Base-by-base conservation (phyloP, 1,139 yeast species). In the Protomyces arabidopsidicola region DNA sequence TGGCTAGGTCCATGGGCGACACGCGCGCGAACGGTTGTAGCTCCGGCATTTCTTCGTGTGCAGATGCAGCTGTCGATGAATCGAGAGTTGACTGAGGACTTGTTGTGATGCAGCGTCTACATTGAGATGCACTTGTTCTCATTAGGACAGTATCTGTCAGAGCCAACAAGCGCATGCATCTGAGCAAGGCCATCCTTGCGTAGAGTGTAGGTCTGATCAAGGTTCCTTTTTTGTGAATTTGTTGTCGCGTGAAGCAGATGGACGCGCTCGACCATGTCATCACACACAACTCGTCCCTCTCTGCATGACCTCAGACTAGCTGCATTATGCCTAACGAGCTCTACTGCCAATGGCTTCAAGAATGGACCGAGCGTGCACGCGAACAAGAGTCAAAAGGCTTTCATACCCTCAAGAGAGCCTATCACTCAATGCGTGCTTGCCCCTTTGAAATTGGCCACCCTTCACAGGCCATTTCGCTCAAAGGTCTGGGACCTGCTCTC, bases 401-500 rank as follows among this genome's bases (percentile, higher is more conserved):
- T 55, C 64, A 63, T 16, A 60, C 65, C 8, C 60, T 64, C 31
- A 36, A 20, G 14, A 36, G 59, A 38, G 87, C 88, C 1, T 71
- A 81, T 63, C 81, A 77, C 45, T 77, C 81, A 39, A 71, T 87
- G 50, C 73, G 76, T 51, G 73, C 75, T 16, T 77, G 78, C 64
- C 80, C 79, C 0, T 73, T 74, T 3, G 75, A 77, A 24, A 79
- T 85, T 18, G 65, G 69, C 6, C 83, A 82, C 68, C 84, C 87
- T 3, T 74, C 78, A 45, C 79, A 85, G 50, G 76, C 87, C 59
- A 73, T 74, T 20, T 77, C 77, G 71, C 75, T 87, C 54, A 83
- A 79, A 67, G 83, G 73, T 65, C 77, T 87, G 36, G 95, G 95
- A 0, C 85, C 81, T n/a, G 83, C 83, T 66, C 82, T 87, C 10